Evolutionary conservation across 176 grass and related monocot genomes (phyloP).

Genomic region (Oryza coarctata): DNA sequence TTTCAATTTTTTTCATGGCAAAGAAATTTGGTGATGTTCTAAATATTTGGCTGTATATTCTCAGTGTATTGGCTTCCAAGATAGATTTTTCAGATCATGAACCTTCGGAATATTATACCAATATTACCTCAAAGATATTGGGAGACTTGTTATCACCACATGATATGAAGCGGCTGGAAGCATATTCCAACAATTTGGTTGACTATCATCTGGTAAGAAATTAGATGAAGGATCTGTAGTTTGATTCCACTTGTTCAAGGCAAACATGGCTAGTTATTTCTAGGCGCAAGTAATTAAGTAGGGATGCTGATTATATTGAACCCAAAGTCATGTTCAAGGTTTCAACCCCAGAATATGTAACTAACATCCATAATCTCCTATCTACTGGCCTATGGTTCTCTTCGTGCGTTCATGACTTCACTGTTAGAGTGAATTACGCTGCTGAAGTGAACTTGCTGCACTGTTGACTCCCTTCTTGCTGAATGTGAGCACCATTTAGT

Average conservation of each 20-base stretch:
- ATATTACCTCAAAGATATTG: constrained; percentile 40
- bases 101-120: constrained; percentile 27
- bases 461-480: too few relatives aligned
- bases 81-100: constrained; percentile 67
- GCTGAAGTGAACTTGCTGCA: too few relatives aligned
- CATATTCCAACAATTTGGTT: constrained; percentile 89
- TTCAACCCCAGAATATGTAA: too few relatives aligned
- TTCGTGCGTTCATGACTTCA: too few relatives aligned
- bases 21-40: constrained; percentile 10
- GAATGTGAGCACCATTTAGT: too few relatives aligned
- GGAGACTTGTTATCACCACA: constrained; percentile 62
- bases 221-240: constrained; percentile 3
- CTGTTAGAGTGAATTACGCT: too few relatives aligned
- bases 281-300: background rate
- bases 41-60: constrained; percentile 35
- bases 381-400: too few relatives aligned
- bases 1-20: background rate
- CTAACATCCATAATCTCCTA: too few relatives aligned
- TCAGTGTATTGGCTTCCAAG: constrained; percentile 83
- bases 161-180: constrained; percentile 92
- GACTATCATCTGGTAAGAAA: constrained; percentile 92
- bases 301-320: background rate
- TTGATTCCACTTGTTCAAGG: constrained; percentile 8
- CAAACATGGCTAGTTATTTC: background rate
- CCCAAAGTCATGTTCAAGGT: too few relatives aligned